phyloP scores from a whole-genome alignment of 495 filamentous ascomycete species.

The Podospora tetraspora region DNA sequence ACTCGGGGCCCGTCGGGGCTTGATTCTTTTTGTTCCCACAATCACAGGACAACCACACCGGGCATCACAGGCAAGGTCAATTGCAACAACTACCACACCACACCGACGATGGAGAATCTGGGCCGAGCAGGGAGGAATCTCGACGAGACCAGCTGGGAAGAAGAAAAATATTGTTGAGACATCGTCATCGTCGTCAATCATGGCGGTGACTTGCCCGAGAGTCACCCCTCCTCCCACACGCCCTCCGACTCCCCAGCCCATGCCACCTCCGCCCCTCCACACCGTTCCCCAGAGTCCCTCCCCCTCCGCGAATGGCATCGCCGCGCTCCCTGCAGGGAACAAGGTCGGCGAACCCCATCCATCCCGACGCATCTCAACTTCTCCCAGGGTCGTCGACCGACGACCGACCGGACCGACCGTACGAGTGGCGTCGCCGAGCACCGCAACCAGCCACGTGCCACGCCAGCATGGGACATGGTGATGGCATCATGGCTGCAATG shows the following conservation, averaged over 20 bases:
- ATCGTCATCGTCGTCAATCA: background rate
- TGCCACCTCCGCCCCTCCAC: background rate
- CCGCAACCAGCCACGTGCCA: background rate
- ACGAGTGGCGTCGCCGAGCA: background rate
- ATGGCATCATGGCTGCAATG: background rate
- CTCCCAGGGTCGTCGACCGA: background rate
- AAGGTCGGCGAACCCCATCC: background rate
- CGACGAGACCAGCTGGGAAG: no score
- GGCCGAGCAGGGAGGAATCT: background rate
- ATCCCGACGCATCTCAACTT: background rate
- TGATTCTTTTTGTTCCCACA: background rate
- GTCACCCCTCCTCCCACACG: background rate
- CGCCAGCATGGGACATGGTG: background rate
- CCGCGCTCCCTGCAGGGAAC: background rate
- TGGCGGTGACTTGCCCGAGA: background rate
- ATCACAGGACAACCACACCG: background rate
- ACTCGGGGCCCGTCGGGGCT: no score
- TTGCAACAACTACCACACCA: background rate
- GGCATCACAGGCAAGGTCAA: no score
- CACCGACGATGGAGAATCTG: background rate
- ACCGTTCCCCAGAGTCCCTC: background rate
- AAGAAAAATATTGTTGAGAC: no score
- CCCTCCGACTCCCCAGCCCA: background rate
- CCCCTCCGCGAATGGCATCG: background rate
- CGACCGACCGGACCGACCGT: background rate